These are phyloP conservation scores for Pneumocystis carinii DNA, from an alignment of 1,139 yeast genomes.

Conservation along the genomic window DNA sequence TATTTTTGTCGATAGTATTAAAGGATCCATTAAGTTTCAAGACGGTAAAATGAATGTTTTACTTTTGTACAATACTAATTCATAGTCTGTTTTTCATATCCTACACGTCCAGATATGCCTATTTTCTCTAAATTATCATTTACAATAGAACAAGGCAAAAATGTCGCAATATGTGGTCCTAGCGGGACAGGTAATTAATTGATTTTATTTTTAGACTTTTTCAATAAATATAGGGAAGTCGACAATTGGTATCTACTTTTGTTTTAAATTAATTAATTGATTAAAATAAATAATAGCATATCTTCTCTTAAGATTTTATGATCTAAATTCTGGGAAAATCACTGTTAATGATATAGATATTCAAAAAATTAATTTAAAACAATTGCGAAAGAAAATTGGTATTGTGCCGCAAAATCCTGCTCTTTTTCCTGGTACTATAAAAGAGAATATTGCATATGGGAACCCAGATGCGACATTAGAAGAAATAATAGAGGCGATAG, in stretches of 20 bases:
- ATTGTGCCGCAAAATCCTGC: slow-evolving; percentile 91
- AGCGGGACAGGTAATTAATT: slow-evolving; percentile 94
- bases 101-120: slow-evolving; percentile 62
- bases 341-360: slow-evolving; percentile 58
- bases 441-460: slow-evolving; percentile 76
- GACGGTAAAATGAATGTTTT: slow-evolving; percentile 19
- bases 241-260: neutral
- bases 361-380: slow-evolving; percentile 52
- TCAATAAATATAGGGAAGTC: slow-evolving; percentile 1
- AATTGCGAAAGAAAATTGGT: slow-evolving; percentile 58
- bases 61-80: neutral
- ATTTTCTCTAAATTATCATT: slow-evolving; percentile 55
- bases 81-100: slow-evolving; percentile 58
- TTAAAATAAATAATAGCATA: slow-evolving; percentile 32
- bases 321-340: slow-evolving; percentile 53
- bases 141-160: slow-evolving; percentile 64
- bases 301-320: slow-evolving; percentile 63
- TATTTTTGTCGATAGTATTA: slow-evolving; percentile 24
- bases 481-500: slow-evolving; percentile 57
- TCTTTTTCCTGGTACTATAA: slow-evolving; percentile 76
- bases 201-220: slow-evolving; percentile 23
- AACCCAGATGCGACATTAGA: slow-evolving; percentile 40
- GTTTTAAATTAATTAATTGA: neutral
- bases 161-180: slow-evolving; percentile 90
- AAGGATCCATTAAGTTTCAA: slow-evolving; percentile 44